phyloP scores from a whole-genome alignment of 1,139 yeast genomes.

The Diutina sp. region DNA sequence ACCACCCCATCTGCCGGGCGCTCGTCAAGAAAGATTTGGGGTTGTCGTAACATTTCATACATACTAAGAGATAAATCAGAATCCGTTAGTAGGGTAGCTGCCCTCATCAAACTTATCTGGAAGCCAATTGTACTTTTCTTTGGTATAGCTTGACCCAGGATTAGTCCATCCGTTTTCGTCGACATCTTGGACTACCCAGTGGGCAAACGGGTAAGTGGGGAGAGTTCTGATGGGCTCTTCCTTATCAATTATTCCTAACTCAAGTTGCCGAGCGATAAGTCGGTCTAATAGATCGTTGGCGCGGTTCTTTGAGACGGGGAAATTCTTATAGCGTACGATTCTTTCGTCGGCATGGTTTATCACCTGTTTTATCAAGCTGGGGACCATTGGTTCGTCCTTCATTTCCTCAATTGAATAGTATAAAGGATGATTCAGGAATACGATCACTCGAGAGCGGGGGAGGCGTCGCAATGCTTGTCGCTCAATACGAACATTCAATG shows the following conservation, averaged over 20 bases:
- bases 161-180: slow-evolving; percentile 30
- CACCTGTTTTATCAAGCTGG: slow-evolving; percentile 51
- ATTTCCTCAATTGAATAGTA: slow-evolving; percentile 61
- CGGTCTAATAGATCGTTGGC: slow-evolving; percentile 43
- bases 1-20: slow-evolving; percentile 78
- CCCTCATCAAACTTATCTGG: neutral
- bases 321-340: slow-evolving; percentile 51
- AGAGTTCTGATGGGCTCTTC: slow-evolving; percentile 49
- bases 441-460: slow-evolving; percentile 33
- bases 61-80: no score
- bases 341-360: slow-evolving; percentile 55
- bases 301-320: slow-evolving; percentile 45
- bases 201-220: slow-evolving; percentile 52
- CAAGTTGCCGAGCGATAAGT: slow-evolving; percentile 43
- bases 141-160: slow-evolving; percentile 10
- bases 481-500: slow-evolving; percentile 48
- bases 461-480: slow-evolving; percentile 39
- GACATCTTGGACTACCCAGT: slow-evolving; percentile 29
- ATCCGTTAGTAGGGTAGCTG: neutral
- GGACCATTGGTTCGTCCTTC: slow-evolving; percentile 67
- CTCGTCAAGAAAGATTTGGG: slow-evolving; percentile 68
- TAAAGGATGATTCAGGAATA: slow-evolving; percentile 57
- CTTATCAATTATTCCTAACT: slow-evolving; percentile 38
- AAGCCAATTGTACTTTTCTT: neutral
- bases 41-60: slow-evolving; percentile 1